Base-by-base conservation (phyloP, 352 stramenopile genomes). In the Globisporangium acanthophoron region DNA sequence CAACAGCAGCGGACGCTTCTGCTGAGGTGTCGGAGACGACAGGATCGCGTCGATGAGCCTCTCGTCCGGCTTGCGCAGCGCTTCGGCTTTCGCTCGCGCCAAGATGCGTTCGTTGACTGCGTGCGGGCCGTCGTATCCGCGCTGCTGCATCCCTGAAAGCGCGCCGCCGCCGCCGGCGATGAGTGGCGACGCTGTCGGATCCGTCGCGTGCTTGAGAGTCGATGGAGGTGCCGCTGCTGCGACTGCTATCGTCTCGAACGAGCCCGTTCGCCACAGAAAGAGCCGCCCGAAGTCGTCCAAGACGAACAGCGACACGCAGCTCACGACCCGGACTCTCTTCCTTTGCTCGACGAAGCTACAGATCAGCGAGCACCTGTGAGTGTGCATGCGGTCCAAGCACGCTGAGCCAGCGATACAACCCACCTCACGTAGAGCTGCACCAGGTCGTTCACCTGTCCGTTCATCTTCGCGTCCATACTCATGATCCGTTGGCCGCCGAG, bases 401-500 rank as follows among this genome's bases (percentile, higher is more conserved):
- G 18, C 12, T 40, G 8, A 6, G 44, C 24, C 16, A 52, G 24
- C 29, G 29, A 69, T n/a, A 24, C 31, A 13, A 12, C 51, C n/a
- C 54, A 76, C 73, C 73, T 73, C 7, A 91, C 37, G 29, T 69
- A 70, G 9, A 56, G 21, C 31, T 88, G 73, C 1, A 87, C 69
- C 6, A 76, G 41, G 27, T 78, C 67, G 35, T 74, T 75, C 15
- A 85, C 74, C 13, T 45, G 35, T 4, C 54, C 50, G n/a, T 86
- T 87, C 50, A 92, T 60, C 49, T 80, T 78, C 41, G 66, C 56
- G 45, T 92, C 83, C 66, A 88, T 92, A 54, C 73, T 90, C n/a
- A 69, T 37, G 61, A 92, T 87, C 6, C 70, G 65, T 40, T 89
- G 80, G 3, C 65, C 71, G 7, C 83, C 78, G 3, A 90, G 59